Base-by-base conservation (phyloP, 2,329 filamentous ascomycete genomes). In the Aspergillus hiratsukae region DNA sequence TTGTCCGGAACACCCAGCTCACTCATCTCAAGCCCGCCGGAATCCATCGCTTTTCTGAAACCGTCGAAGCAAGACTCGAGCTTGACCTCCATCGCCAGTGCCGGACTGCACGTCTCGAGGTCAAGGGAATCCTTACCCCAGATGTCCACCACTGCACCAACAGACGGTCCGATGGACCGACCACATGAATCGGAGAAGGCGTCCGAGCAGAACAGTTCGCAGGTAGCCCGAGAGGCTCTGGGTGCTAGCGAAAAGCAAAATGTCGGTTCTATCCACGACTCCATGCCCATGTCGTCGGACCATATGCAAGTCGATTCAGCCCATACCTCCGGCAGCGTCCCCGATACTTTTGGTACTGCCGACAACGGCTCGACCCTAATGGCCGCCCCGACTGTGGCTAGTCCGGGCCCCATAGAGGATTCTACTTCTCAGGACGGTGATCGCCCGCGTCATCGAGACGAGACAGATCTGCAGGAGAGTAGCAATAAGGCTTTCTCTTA, bases 401-500 rank as follows among this genome's bases (percentile, higher is more conserved):
- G 78, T 49, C 76, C 77, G 51, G 73, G 71, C 51, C 75, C 73
- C 14, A 78, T 79, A 53, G 76, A 79, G 49, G 78, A 79, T 19
- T 70, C 71, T 1, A 65, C 64, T 48, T 74, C 73, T 17, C 71
- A 76, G 48, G 75, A 78, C 64, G 74, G 73, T 54, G 73, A 77
- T 54, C 73, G 74, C 54, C 64, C 68, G 49, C 72, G 68, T 37
- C 69, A 71, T 54, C 69, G 72, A 35, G 70, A 69, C 43, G 66
- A 71, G 37, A 63, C 65, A 11, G 74, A 76, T 23, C 69, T 75
- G 31, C 74, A 75, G 41, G 75, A 72, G 59, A 67, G 64, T 52
- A 71, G 66, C 37, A 82, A 79, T 63, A 84, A 85, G 65, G 78
- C 84, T 9, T 83, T 84, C 63, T 86, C 84, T n/a, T 87, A 85